Evolutionary conservation across 2,329 filamentous ascomycete species (phyloP).

Genomic region (Intubia oerlemansii): DNA sequence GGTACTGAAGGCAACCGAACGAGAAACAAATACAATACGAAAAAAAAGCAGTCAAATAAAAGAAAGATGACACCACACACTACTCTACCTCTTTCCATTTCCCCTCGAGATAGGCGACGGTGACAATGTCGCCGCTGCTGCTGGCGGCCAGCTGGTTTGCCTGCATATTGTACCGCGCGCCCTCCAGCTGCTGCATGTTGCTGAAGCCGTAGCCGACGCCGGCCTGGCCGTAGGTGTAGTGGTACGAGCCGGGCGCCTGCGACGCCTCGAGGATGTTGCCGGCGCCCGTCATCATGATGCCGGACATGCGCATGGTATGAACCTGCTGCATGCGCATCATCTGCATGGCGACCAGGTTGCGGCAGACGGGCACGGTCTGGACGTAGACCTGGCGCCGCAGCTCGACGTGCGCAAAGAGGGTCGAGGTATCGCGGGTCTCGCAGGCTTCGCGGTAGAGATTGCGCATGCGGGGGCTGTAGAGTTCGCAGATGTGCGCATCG

Average conservation of each 20-base stretch:
- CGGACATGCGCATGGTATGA: neutral
- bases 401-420: slow-evolving; percentile 11
- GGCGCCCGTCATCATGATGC: neutral
- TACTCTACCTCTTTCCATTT: slow-evolving; percentile 3
- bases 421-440: slow-evolving; percentile 7
- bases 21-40: no score
- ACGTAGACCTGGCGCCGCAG: slow-evolving; percentile 13
- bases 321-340: neutral
- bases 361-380: slow-evolving; percentile 12
- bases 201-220: slow-evolving; percentile 4
- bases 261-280: neutral
- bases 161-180: slow-evolving; percentile 2
- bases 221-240: slow-evolving; percentile 2
- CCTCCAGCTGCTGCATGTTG: slow-evolving; percentile 1
- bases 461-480: slow-evolving; percentile 19
- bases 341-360: slow-evolving; percentile 2
- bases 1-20: no score
- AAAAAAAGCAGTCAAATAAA: no score
- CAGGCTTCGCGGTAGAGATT: slow-evolving; percentile 12
- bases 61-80: no score
- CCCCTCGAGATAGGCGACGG: slow-evolving; percentile 2
- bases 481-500: slow-evolving; percentile 13
- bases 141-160: slow-evolving; percentile 1
- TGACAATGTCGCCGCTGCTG: neutral
- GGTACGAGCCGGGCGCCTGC: no score